Percentiles rank a stretch among this genome's conserved stretches.
Evolutionary conservation across 345 rosid species (phyloP).

Genomic region (Populus alba): DNA sequence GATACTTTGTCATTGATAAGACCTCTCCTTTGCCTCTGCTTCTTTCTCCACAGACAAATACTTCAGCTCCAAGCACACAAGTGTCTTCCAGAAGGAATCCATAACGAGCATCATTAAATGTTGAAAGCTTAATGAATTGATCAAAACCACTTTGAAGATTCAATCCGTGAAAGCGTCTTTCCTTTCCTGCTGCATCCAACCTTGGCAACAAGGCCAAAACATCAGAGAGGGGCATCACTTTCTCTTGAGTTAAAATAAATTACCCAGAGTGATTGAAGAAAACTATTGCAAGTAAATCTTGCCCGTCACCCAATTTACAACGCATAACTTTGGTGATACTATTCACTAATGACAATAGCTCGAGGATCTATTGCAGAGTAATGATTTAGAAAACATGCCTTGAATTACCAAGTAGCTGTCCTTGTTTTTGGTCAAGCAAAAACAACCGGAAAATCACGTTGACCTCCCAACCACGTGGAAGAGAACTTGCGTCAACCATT

Average conservation of each 20-base stretch:
- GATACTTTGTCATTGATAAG: constrained; percentile 23
- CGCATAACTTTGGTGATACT: too few species aligned
- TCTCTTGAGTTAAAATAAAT: too few species aligned
- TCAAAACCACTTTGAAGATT: constrained; percentile 45
- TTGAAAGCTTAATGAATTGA: constrained; percentile 22
- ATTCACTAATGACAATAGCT: too few species aligned
- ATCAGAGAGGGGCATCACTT: background rate
- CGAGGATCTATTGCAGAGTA: too few species aligned
- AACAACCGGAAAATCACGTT: constrained; percentile 43
- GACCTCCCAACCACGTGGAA: constrained; percentile 51
- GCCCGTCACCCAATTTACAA: background rate
- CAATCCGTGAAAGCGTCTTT: constrained; percentile 31
- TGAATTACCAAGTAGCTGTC: constrained; percentile 33
- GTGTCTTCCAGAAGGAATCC: constrained; percentile 39
- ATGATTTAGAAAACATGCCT: constrained; percentile 20
- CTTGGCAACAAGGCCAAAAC: background rate
- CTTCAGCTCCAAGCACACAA: constrained; percentile 45
- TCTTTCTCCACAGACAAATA: constrained; percentile 36
- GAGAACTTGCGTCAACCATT: constrained; percentile 40
- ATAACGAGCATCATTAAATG: constrained; percentile 23
- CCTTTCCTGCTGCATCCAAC: constrained; percentile 32
- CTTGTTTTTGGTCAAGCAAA: constrained; percentile 44
- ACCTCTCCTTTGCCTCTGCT: constrained; percentile 34
- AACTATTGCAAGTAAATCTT: background rate
- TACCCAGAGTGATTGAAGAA: too few species aligned